phyloP scores from a whole-genome alignment of 306 rosid species.

The Vigna radiata region DNA sequence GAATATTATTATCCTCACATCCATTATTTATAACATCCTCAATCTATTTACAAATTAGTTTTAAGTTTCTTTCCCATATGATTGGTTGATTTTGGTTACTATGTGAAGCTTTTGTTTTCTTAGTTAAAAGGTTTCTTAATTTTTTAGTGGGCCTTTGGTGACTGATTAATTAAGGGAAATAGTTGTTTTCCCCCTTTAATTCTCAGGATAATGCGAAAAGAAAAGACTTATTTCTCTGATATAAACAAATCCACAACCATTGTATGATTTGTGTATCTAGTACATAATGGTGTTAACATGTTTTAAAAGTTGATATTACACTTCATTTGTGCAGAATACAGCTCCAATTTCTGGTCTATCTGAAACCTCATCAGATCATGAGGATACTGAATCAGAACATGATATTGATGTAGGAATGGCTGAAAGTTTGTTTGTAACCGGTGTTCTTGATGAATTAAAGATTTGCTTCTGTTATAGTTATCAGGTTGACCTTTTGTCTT shows the following conservation, averaged over 20 bases:
- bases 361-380: constrained; percentile 83
- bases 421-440: constrained; percentile 82
- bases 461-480: constrained; percentile 79
- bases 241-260: constrained; percentile 7
- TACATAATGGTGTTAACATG: constrained; percentile 8
- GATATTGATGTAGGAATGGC: constrained; percentile 52
- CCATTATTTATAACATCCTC: too few relatives aligned
- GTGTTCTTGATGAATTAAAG: constrained; percentile 93
- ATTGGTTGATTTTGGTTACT: constrained; percentile 7
- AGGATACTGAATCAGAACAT: constrained; percentile 65
- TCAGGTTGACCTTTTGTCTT: constrained; percentile 66
- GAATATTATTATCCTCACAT: too few relatives aligned
- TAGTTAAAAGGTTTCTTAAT: not conserved
- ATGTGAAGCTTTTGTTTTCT: not conserved
- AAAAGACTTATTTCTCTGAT: not conserved
- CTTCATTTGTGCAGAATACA: constrained; percentile 66
- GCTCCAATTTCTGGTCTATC: constrained; percentile 84
- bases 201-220: not conserved
- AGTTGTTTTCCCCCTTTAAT: not conserved
- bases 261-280: constrained; percentile 28
- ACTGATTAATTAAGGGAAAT: not conserved
- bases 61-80: not conserved
- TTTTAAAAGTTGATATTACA: constrained; percentile 17
- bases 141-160: not conserved
- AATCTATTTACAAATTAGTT: not conserved